A percentile compares a stretch with the other conserved stretches of the same genome.
Conservation (phyloP, 345 rosid genomes). For the Murraya koenigii region DNA sequence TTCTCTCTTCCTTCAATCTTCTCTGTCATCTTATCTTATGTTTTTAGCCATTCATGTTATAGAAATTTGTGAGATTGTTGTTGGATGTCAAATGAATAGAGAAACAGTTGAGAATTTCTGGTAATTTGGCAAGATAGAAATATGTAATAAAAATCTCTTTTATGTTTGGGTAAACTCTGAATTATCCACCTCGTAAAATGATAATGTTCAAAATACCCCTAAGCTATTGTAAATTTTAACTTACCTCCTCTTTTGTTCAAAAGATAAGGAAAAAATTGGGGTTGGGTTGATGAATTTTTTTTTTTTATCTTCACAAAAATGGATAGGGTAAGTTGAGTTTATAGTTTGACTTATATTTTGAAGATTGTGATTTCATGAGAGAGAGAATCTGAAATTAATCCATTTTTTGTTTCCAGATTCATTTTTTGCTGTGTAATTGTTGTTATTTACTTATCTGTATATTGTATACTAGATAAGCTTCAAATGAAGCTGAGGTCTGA, state of each 20-base stretch:
- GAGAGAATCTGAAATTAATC: too few relatives aligned
- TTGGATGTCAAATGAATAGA: neutral
- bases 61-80: neutral
- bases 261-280: too few relatives aligned
- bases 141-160: neutral
- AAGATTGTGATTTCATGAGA: too few relatives aligned
- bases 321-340: too few relatives aligned
- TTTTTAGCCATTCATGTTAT: neutral
- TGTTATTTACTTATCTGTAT: neutral
- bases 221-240: too few relatives aligned
- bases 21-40: neutral
- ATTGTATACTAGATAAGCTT: slow-evolving; percentile 63
- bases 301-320: too few relatives aligned
- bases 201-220: too few relatives aligned
- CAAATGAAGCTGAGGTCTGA: slow-evolving; percentile 81
- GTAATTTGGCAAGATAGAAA: neutral
- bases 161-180: too few relatives aligned
- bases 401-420: neutral
- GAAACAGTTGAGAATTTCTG: neutral
- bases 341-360: too few relatives aligned
- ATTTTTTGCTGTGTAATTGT: neutral
- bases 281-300: too few relatives aligned
- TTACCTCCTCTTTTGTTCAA: too few relatives aligned
- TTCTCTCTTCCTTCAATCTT: neutral
- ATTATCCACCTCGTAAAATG: too few relatives aligned